These are phyloP conservation scores for Cubamyces sp. DNA, from an alignment of 768 basidiomycete genomes.

Conservation along the genomic window DNA sequence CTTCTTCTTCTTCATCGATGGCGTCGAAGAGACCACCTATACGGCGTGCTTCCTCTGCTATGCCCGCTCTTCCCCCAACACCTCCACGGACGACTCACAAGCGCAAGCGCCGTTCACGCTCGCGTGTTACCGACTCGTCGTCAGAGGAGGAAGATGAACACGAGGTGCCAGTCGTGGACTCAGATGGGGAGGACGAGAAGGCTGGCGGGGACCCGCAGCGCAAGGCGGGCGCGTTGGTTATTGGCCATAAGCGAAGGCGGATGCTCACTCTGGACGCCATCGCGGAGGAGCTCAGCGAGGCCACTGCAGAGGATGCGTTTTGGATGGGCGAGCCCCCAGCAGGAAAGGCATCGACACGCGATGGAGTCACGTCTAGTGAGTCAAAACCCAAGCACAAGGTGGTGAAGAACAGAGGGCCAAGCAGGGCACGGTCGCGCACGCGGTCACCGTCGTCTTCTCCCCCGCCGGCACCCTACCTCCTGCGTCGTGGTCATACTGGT, in stretches of 20 bases:
- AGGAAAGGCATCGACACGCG: background rate
- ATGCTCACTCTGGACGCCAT: constrained; percentile 30
- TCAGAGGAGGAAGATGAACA: constrained; percentile 33
- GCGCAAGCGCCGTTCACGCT: constrained; percentile 33
- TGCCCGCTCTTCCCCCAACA: constrained; percentile 21
- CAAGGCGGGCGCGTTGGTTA: constrained; percentile 35
- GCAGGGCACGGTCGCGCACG: constrained; percentile 25
- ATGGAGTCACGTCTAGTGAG: background rate
- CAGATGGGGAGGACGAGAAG: constrained; percentile 33
- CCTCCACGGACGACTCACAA: constrained; percentile 28
- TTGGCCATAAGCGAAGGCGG: constrained; percentile 36
- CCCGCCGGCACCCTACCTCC: constrained; percentile 29
- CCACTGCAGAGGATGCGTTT: constrained; percentile 34
- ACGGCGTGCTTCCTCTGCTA: constrained; percentile 21
- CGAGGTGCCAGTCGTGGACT: constrained; percentile 34
- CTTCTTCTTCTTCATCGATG: constrained; percentile 12
- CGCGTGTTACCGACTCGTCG: constrained; percentile 51
- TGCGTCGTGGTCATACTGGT: constrained; percentile 32
- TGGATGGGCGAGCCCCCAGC: constrained; percentile 29
- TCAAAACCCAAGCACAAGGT: constrained; percentile 15
- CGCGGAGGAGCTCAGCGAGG: constrained; percentile 34
- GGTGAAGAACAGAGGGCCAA: constrained; percentile 19
- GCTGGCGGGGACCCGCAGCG: constrained; percentile 23
- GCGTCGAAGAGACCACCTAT: constrained; percentile 14
- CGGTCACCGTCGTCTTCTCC: constrained; percentile 38